phyloP scores from a whole-genome alignment of 2,329 filamentous ascomycete genomes.

The Curvularia sp. region DNA sequence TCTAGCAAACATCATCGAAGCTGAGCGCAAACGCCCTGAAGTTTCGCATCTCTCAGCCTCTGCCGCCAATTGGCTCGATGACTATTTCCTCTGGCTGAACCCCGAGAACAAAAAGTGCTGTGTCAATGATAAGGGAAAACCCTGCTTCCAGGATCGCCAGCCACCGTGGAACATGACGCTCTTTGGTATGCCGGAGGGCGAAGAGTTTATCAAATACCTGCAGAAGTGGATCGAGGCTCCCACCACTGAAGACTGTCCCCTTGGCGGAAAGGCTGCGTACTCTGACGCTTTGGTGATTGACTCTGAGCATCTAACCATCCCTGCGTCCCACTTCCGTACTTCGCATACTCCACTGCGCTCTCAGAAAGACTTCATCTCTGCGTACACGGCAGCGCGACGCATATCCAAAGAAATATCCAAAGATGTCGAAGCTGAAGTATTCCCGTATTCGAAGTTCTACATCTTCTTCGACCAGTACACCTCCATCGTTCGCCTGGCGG shows the following conservation, averaged over 20 bases:
- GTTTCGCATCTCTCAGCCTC: constrained; percentile 88
- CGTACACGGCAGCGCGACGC: constrained; percentile 86
- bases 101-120: constrained; percentile 74
- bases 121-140: constrained; percentile 66
- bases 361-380: constrained; percentile 90
- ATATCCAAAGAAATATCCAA: constrained; percentile 79
- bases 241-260: constrained; percentile 82
- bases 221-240: constrained; percentile 82
- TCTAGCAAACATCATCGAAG: constrained; percentile 87
- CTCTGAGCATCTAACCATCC: constrained; percentile 68
- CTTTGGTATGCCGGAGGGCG: constrained; percentile 86
- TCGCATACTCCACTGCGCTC: constrained; percentile 85
- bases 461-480: constrained; percentile 99
- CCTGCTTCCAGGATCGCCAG: constrained; percentile 79
- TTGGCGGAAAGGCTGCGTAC: constrained; percentile 89
- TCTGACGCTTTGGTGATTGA: constrained; percentile 83
- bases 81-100: constrained; percentile 97
- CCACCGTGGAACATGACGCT: constrained; percentile 91
- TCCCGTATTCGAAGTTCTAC: constrained; percentile 97
- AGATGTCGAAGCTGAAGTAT: constrained; percentile 79
- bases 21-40: constrained; percentile 88
- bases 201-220: constrained; percentile 89
- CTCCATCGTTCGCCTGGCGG: constrained; percentile 80
- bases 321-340: constrained; percentile 90
- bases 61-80: constrained; percentile 94